Percentiles rank a stretch among this genome's conserved stretches.
Conservation (phyloP, 1,284 basidiomycete species). For the Pascua sp. region DNA sequence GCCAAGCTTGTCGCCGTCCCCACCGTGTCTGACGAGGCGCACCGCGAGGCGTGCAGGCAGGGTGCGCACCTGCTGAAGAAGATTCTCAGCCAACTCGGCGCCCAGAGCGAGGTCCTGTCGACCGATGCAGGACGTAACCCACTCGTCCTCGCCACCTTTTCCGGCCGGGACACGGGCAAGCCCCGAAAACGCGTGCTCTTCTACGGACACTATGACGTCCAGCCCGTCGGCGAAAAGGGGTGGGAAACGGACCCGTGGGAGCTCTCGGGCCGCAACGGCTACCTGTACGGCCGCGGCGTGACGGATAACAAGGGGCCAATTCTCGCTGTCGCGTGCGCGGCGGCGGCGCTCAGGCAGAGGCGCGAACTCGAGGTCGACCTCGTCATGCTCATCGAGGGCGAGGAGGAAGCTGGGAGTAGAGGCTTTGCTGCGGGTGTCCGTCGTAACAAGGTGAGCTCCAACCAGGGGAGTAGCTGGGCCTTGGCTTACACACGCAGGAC, state of each 20-base stretch:
- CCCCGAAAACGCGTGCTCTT: conserved; percentile 67
- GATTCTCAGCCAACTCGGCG: conserved; percentile 78
- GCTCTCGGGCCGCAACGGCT: conserved; percentile 76
- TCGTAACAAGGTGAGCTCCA: conserved; percentile 57
- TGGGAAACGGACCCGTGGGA: conserved; percentile 86
- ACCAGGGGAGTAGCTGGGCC: conserved; percentile 34
- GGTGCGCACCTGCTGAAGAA: conserved; percentile 86
- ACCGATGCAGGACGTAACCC: conserved; percentile 66
- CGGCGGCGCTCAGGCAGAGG: conserved; percentile 68
- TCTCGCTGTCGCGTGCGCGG: conserved; percentile 84
- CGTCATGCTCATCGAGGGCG: conserved; percentile 89
- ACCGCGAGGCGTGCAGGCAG: conserved; percentile 78
- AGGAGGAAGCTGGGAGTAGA: conserved; percentile 87
- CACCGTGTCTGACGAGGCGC: conserved; percentile 70
- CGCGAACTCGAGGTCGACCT: conserved; percentile 79
- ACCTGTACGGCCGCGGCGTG: conserved; percentile 88
- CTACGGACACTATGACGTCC: conserved; percentile 92
- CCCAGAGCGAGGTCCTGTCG: conserved; percentile 60
- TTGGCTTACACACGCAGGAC: conserved; percentile 52
- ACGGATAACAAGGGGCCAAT: conserved; percentile 93
- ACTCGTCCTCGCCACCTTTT: conserved; percentile 79
- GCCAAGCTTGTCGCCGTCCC: conserved; percentile 83
- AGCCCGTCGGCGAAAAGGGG: conserved; percentile 65
- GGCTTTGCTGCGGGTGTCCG: conserved; percentile 76
- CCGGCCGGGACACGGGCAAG: conserved; percentile 55